Evolutionary conservation across 306 rosid species (phyloP).

Genomic region (Spatholobus suberectus): DNA sequence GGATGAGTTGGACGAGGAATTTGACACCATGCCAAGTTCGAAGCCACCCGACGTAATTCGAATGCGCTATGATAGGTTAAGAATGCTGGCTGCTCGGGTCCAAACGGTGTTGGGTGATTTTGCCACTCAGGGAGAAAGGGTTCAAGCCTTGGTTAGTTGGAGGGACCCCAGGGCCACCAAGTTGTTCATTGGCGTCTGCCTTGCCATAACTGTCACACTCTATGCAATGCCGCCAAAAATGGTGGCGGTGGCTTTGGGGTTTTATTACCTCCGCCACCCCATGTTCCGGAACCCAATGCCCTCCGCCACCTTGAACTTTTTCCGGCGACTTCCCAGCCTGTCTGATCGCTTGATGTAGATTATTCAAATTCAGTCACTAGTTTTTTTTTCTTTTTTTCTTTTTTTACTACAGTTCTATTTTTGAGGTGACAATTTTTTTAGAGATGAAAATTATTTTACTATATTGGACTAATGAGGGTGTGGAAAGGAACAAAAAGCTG

Average conservation of each 20-base stretch:
- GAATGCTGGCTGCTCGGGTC: constrained; percentile 84
- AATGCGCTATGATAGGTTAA: constrained; percentile 75
- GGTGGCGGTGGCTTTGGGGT: constrained; percentile 93
- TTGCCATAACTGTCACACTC: constrained; percentile 42
- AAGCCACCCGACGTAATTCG: constrained; percentile 70
- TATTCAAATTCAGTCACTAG: constrained; percentile 31
- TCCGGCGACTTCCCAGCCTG: constrained; percentile 78
- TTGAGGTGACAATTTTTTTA: constrained; percentile 30
- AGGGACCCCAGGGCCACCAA: constrained; percentile 94
- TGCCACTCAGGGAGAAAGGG: constrained; percentile 93
- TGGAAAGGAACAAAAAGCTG: constrained; percentile 29
- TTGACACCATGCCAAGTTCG: constrained; percentile 90
- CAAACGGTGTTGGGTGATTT: constrained; percentile 96
- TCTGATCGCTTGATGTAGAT: constrained; percentile 87
- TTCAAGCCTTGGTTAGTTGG: constrained; percentile 90
- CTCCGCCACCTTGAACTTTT: constrained; percentile 54
- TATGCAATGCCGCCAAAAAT: constrained; percentile 56
- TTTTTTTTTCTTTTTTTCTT: neutral
- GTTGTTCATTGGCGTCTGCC: constrained; percentile 53
- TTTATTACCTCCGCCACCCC: constrained; percentile 63
- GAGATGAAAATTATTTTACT: constrained; percentile 30
- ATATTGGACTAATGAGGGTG: neutral
- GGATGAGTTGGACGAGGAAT: constrained; percentile 89
- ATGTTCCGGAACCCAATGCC: constrained; percentile 67
- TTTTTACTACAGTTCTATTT: neutral